Evolutionary conservation across 1,284 basidiomycete species (phyloP), one percentile per base, ranked within the genome.

Genomic region (Boletus mariae): DNA sequence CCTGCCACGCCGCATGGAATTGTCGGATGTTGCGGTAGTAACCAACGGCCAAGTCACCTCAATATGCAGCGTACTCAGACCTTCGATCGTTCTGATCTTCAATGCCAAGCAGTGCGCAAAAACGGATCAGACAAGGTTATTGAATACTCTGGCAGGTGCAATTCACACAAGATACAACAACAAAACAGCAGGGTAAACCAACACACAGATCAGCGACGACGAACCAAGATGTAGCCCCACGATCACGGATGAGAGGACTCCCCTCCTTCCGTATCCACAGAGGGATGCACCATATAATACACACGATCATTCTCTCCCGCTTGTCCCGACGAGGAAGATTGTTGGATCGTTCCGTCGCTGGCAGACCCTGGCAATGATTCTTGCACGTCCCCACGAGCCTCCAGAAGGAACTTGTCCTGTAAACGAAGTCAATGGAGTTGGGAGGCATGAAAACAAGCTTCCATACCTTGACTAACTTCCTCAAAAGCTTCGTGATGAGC

Each of bases 401-500:
- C 90, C 26, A 97, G 76, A 17, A 97, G 76, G 71, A 87, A 95
- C 62, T 86, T 87, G 66, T 96, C 94, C 92, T 94, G 51, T 17
- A 58, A 31, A 34, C 37, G 52, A 46, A 35, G 43, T 53, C 17
- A 17, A 45, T 15, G 25, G 26, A 15, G 35, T 28, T n/a, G 35
- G n/a, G 25, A 40, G 45, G 45, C 38, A 28, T 56, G 10, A n/a
- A 31, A 13, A 5, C 12, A 42, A 45, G 13, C 28, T 15, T 1
- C n/a, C 80, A 51, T 59, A 91, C 95, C 83, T 94, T 96, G 57
- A 96, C 89, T 53, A 99, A 75, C 72, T 92, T 94, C 61, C 78
- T 83, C 57, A 99, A 70, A 64, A 97, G 87, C 75, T 98, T 99
- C 44, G 80, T 84, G 58, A 98, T 85, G 54, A 99, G 76, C 69